Evolutionary conservation across 148 eudicot species (phyloP), one percentile per base, ranked within the genome.

Genomic region (Rhododendron williamsianum): DNA sequence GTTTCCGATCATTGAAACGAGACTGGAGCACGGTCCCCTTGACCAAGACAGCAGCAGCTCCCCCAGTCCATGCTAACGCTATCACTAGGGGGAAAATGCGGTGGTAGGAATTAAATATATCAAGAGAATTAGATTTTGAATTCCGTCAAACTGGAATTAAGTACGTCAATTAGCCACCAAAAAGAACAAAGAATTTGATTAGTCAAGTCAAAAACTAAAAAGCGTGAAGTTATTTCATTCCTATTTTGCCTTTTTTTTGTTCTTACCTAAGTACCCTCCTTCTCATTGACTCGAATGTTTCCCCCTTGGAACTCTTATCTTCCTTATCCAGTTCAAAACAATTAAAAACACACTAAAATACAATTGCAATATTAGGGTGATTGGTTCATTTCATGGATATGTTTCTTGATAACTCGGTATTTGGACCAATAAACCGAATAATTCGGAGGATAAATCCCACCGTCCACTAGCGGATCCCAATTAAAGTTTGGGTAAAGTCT

Each of bases 291-390:
- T 21, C 9, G 80, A 76, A 76, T 19, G 4, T 76, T 76, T 21
- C 51, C 80, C 27, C 80, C 49, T 6, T 74, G 46, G 21, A 74
- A 35, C 10, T 74, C 45, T 36, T 41, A 3, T 74, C 46, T 21
- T 76, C 80, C 43, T 76, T 76, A 76, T 76, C 16, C 80, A 43
- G 49, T 76, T 43, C 80, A 76, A 71, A 71, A 35, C 49, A 25
- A 25, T 25, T 30, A 30, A 33, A 41, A 41, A 41, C 7, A 41
- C 7, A 6, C 7, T 41, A 41, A 41, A 41, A 6, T 41, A 74
- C 13, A 74, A 16, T 4, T 16, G 41, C 23, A 21, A 74, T 35
- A 45, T 0, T 45, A 18, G 45, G 23, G 48, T 74, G 78, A 15
- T 74, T 36, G 23, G 78, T 74, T 74, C 78, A 74, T 74, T 38